Conservation (phyloP, 306 rosid species). For the Fragaria nilgerrensis region DNA sequence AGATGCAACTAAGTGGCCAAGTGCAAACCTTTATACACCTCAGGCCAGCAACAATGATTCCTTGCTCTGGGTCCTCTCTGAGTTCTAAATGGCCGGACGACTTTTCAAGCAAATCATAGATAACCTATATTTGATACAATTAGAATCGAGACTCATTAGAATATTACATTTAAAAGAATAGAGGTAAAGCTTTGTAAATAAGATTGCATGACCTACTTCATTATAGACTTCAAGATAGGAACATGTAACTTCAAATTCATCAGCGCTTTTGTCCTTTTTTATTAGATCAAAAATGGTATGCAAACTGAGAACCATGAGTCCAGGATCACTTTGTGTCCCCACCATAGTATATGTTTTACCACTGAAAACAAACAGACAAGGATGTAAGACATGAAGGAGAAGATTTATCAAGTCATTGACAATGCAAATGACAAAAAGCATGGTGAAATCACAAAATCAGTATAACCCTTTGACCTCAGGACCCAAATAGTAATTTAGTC, state of each 20-base stretch:
- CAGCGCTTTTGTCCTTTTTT: slow-evolving; percentile 41
- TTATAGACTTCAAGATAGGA: slow-evolving; percentile 70
- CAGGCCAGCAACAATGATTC: slow-evolving; percentile 57
- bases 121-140: slow-evolving; percentile 39
- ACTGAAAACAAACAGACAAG: slow-evolving; percentile 26
- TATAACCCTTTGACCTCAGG: background rate
- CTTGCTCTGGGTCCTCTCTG: slow-evolving; percentile 66
- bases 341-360: slow-evolving; percentile 70
- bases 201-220: slow-evolving; percentile 34
- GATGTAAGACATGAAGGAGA: slow-evolving; percentile 1
- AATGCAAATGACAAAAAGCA: slow-evolving; percentile 4
- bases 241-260: slow-evolving; percentile 59
- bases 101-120: slow-evolving; percentile 66
- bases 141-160: background rate
- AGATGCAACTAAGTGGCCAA: slow-evolving; percentile 6
- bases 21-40: slow-evolving; percentile 52
- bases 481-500: background rate
- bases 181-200: background rate
- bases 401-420: slow-evolving; percentile 8
- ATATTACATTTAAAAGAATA: background rate
- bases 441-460: background rate
- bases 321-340: slow-evolving; percentile 63
- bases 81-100: slow-evolving; percentile 63
- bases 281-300: slow-evolving; percentile 54
- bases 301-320: slow-evolving; percentile 69